Evolutionary conservation across 352 stramenopile genomes (phyloP), one percentile per base, ranked within the genome.

Genomic region (Globisporangium sylvaticum): DNA sequence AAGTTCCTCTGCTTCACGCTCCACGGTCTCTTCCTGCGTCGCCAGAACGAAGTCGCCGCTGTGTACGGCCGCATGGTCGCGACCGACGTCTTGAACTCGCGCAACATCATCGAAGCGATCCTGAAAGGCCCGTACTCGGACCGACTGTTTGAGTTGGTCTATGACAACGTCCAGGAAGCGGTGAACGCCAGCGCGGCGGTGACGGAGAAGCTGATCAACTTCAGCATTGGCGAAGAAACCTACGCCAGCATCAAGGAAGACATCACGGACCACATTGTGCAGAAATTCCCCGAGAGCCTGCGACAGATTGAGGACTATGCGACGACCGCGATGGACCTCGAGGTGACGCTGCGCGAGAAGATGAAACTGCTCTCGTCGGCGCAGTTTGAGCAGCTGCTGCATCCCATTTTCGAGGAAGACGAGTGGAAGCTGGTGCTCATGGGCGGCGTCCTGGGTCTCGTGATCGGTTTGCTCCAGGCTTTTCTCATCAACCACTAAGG

Each of bases 341-440:
- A 98, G 68, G 77, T 90, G 9, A 98, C 93, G 15, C 79, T 99
- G 48, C 81, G 88, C 29, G 85, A 96, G 58, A 93, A 96, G 76
- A 98, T 99, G 91, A 89, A 91, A 77, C 80, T 86, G 66, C 73
- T 92, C 77, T 90, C 75, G 31, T 94, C 78, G 15, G 79, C 82
- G 44, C 88, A 98, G 73, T 99, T 99, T 74, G 97, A 99, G 75
- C 82, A 96, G 53, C 75, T 99, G 24, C 76, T 99, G 66, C 97
- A 99, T 70, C 97, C 97, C 12, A 97, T 98, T 20, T 99, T 99
- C 77, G 89, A 99, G 75, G 96, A 99, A 70, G 97, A 99, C 73
- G 97, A 99, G 85, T 98, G 97, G 81, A 98, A 98, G 66, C 81
- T 99, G 3, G 98, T 99, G 74, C 74, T 98, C 57, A 96, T 99